Conservation (phyloP, 1,139 yeast genomes). For the Wickerhamomyces sp. region DNA sequence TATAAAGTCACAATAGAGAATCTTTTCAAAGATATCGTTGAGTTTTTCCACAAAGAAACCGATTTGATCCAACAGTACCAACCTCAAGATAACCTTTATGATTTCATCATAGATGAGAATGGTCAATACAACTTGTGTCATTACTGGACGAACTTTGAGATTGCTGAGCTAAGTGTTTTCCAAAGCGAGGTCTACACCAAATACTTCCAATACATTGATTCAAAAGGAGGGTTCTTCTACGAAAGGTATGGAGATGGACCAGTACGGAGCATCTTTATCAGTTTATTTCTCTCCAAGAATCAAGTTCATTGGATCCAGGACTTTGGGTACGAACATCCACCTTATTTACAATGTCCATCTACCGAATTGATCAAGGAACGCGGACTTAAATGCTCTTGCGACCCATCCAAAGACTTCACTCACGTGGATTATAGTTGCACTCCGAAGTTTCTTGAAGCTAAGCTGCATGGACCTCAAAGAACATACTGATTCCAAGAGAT, state of each 20-base stretch:
- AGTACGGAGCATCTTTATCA: conserved; percentile 50
- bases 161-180: conserved; percentile 52
- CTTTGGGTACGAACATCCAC: conserved; percentile 54
- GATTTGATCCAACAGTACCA: conserved; percentile 31
- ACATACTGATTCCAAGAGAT: too few species aligned
- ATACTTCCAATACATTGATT: conserved; percentile 46
- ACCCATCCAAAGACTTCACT: conserved; percentile 39
- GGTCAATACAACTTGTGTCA: conserved; percentile 56
- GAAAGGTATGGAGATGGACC: conserved; percentile 70
- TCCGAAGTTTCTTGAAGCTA: conserved; percentile 7
- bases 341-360: conserved; percentile 55
- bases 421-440: conserved; percentile 44
- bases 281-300: conserved; percentile 40
- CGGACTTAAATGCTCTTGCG: conserved; percentile 48
- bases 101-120: conserved; percentile 43
- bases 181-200: conserved; percentile 41
- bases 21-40: conserved; percentile 51
- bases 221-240: conserved; percentile 53
- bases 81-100: conserved; percentile 38
- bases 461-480: too few species aligned
- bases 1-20: conserved; percentile 53
- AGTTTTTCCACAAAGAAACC: conserved; percentile 39
- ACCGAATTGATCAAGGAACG: conserved; percentile 32
- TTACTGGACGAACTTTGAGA: conserved; percentile 60
- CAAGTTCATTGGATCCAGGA: conserved; percentile 50